Percentiles rank a stretch among this genome's conserved stretches.
Conservation (phyloP, 2,329 filamentous ascomycete species). For the Alternaria angustiovoidea region DNA sequence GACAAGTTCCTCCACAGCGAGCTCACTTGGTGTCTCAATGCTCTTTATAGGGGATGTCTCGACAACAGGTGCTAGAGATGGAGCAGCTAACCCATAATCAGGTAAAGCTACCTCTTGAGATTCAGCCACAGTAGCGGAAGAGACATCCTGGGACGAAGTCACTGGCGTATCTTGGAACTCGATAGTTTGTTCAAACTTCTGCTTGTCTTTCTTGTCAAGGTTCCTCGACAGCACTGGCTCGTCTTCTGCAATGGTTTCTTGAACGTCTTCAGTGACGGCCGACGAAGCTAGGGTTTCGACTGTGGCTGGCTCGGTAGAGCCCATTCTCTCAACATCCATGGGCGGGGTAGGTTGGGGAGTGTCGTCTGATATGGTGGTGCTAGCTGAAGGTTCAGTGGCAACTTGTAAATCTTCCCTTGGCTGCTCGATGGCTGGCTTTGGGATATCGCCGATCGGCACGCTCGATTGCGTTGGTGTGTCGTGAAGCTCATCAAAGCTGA, state of each 20-base stretch:
- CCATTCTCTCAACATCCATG: background rate
- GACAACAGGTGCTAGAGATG: background rate
- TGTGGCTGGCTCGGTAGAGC: background rate
- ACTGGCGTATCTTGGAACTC: slow-evolving; percentile 1
- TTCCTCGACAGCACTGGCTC: slow-evolving; percentile 21
- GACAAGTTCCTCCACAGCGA: slow-evolving; percentile 1
- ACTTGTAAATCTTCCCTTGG: background rate
- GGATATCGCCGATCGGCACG: background rate
- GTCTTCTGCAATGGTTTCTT: slow-evolving; percentile 16
- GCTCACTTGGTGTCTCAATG: background rate
- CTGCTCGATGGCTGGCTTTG: slow-evolving; percentile 7
- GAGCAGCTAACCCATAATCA: background rate
- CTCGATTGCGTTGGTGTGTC: background rate
- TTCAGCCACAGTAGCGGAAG: background rate
- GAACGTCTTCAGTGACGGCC: background rate
- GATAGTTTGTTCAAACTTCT: slow-evolving; percentile 34
- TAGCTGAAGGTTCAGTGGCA: background rate
- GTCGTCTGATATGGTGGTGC: background rate
- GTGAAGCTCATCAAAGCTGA: slow-evolving; percentile 17
- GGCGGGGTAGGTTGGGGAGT: background rate
- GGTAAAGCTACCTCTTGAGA: background rate
- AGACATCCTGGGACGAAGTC: background rate
- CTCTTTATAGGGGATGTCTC: background rate
- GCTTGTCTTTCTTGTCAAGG: slow-evolving; percentile 39
- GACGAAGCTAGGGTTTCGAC: background rate